Evolutionary conservation across 495 filamentous ascomycete genomes (phyloP).

Genomic region (Glarea lozoyensis): DNA sequence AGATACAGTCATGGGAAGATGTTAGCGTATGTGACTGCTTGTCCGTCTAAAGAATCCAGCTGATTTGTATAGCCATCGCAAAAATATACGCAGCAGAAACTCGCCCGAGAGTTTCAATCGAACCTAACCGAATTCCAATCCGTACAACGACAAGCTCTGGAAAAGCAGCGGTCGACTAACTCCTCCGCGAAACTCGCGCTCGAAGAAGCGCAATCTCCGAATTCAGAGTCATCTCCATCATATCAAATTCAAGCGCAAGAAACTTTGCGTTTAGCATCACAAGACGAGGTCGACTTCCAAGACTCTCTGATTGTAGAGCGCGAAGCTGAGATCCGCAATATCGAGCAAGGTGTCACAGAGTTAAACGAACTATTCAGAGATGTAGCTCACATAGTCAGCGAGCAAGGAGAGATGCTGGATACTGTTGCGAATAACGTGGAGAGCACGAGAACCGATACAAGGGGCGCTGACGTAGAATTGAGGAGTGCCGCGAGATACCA

Average conservation of each 20-base stretch:
- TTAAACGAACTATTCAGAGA: conserved; percentile 95
- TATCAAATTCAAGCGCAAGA: conserved; percentile 59
- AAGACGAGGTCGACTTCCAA: conserved; percentile 97
- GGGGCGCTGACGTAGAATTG: conserved; percentile 78
- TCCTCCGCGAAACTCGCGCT: conserved; percentile 67
- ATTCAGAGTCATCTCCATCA: conserved; percentile 24
- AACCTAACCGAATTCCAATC: conserved; percentile 83
- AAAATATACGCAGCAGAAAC: conserved; percentile 89
- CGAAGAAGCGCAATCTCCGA: conserved; percentile 37
- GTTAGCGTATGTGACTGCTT: conserved; percentile 58
- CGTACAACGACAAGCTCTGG: conserved; percentile 78
- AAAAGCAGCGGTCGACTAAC: conserved; percentile 84
- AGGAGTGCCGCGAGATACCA: conserved; percentile 79
- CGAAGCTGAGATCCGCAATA: conserved; percentile 91
- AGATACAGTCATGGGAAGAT: conserved; percentile 82
- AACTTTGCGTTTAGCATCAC: conserved; percentile 71
- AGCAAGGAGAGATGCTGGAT: conserved; percentile 85
- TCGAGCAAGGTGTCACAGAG: conserved; percentile 91
- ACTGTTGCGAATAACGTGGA: conserved; percentile 84
- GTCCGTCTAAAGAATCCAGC: neutral
- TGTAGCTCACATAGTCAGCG: conserved; percentile 89
- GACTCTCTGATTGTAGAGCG: conserved; percentile 91
- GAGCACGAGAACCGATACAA: conserved; percentile 66
- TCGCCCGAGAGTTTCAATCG: conserved; percentile 82
- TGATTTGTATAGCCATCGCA: conserved; percentile 60